phyloP scores from a whole-genome alignment of 1,284 basidiomycete species.

The Fomitopsis pinicola region DNA sequence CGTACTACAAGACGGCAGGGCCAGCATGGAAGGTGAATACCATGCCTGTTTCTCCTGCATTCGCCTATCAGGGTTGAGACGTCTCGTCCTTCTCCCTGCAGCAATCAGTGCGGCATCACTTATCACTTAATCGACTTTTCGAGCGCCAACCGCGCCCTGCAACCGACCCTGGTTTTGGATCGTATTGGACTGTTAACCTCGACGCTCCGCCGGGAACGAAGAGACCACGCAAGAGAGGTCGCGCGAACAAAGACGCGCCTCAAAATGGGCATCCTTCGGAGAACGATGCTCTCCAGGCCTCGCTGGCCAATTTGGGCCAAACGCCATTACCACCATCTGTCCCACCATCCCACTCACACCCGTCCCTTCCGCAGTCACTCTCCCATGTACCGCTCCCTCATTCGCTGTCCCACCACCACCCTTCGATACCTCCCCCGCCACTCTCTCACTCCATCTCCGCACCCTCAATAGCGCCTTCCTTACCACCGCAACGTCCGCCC shows the following conservation, averaged over 20 bases:
- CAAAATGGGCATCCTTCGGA: neutral
- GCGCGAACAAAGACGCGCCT: slow-evolving; percentile 43
- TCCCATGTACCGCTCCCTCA: neutral
- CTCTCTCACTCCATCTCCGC: neutral
- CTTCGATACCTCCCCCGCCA: neutral
- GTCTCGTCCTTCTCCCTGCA: slow-evolving; percentile 26
- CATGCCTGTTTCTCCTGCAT: slow-evolving; percentile 11
- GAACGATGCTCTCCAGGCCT: neutral
- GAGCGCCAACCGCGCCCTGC: slow-evolving; percentile 75
- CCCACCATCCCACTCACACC: neutral
- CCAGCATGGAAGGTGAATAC: slow-evolving; percentile 72
- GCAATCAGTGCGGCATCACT: slow-evolving; percentile 82
- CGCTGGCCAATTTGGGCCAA: neutral
- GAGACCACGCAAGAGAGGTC: slow-evolving; percentile 74
- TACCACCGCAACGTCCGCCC: neutral
- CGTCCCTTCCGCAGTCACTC: neutral
- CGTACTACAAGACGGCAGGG: slow-evolving; percentile 72
- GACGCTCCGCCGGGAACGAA: slow-evolving; percentile 77
- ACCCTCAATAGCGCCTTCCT: neutral
- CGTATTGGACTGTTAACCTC: slow-evolving; percentile 81
- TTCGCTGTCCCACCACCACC: neutral
- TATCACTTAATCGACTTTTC: slow-evolving; percentile 74
- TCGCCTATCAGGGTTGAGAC: slow-evolving; percentile 7
- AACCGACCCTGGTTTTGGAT: slow-evolving; percentile 78
- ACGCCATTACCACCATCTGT: neutral